Evolutionary conservation across 2,329 filamentous ascomycete genomes (phyloP).

Genomic region (Hypoxylon sp.): DNA sequence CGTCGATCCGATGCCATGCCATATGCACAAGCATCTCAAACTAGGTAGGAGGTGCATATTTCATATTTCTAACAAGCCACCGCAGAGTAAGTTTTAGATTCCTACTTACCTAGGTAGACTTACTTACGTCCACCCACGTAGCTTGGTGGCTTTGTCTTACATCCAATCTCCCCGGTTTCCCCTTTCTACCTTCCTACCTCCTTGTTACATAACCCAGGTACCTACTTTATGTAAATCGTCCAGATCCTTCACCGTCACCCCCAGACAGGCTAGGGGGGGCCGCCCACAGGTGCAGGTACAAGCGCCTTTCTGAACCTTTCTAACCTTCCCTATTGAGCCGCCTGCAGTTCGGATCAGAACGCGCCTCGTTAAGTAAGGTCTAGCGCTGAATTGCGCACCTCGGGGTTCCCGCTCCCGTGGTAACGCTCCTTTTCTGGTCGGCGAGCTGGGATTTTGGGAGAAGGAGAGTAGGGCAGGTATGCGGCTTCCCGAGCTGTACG

Average conservation of each 20-base stretch:
- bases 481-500: constrained; percentile 17
- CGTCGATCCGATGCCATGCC: constrained; percentile 4
- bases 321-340: constrained; percentile 4
- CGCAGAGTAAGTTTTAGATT: background rate
- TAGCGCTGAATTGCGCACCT: constrained; percentile 7
- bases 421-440: background rate
- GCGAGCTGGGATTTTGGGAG: background rate
- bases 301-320: background rate
- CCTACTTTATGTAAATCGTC: background rate
- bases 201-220: too few species aligned
- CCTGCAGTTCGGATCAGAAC: constrained; percentile 4
- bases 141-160: background rate
- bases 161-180: background rate
- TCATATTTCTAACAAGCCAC: background rate
- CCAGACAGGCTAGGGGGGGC: too few species aligned
- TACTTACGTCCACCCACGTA: background rate
- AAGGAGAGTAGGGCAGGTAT: background rate
- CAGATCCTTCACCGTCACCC: background rate
- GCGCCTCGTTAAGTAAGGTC: background rate
- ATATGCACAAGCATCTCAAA: background rate
- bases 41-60: background rate
- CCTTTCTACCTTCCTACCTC: too few species aligned
- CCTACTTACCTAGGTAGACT: background rate
- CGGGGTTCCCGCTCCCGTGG: constrained; percentile 2
- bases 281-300: too few species aligned